Evolutionary conservation across 2,329 filamentous ascomycete species (phyloP), one percentile per base, ranked within the genome.

Genomic region (Exophiala sideris): DNA sequence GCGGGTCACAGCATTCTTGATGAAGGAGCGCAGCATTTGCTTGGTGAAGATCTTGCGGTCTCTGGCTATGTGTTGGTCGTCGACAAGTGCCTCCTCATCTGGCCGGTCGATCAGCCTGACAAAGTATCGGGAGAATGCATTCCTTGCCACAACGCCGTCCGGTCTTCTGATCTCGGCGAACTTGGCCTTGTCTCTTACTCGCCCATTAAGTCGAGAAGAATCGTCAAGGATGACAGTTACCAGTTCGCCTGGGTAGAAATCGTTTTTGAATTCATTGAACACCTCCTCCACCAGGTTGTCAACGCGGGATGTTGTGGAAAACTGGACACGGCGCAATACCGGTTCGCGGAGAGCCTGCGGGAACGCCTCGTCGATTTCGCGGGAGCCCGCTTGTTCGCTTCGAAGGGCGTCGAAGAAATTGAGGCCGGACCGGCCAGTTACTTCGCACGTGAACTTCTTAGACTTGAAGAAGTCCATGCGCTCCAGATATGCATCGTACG

Each of bases 11-110:
- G 91, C 94, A 71, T 95, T 91, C 69, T 96, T 96, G 60, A 99
- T 89, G 62, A 96, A 99, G 5, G 91, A 90, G 33, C 92, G 85
- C 38, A 99, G 78, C 70, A 96, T 91, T 45, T 91, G 86, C 72
- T 99, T 97, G 24, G 92, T 96, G 68, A 97, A 99, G 44, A 89
- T 82, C 65, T 92, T 95, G 48, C 91, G 85, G 67, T 96, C 91
- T 58, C 94, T 87, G 59, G 83, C 86, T 52, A 97, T 86, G 66
- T 95, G 87, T 46, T 87, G 78, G 70, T 90, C 87, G 62, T 91
- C 87, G 14, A 94, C 79, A n/a, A 89, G 76, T 9, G 85, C 86
- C 70, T 95, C 90, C 70, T 95, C 89, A 45, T 82, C 82, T 1
- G 80, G 80, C 35, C 80, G 78, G 56, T 86, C 83, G 51, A 87